Base-by-base conservation (phyloP, 371 early-diverging fungal genomes). In the Rhizopus microsporus region DNA sequence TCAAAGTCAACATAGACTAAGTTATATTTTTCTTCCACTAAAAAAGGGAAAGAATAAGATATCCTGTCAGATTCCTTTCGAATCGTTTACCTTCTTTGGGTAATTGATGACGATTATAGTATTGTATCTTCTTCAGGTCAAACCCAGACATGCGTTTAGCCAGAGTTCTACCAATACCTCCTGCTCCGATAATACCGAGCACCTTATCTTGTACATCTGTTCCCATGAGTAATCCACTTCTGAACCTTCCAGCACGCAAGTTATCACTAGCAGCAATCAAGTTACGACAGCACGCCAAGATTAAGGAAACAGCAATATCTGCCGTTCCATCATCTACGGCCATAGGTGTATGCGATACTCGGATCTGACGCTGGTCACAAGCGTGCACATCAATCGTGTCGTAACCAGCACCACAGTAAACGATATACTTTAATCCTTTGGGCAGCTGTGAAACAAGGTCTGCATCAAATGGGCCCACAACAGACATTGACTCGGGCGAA, bases 161-260 rank as follows among this genome's bases (percentile, higher is more conserved):
- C 8, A 85, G 66, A 1, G 85, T 81, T 46, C 74, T 66, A 1
- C 85, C 85, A 40, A 85, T 85, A 16, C 85, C 85, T 7, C 85
- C 85, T 61, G 83, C 75, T n/a, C 85, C 85, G 9, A 85, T 60
- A 35, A 85, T 74, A 54, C 85, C 85, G 17, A 85, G 46, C 1
- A 63, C 71, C 64, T 82, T 78, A 16, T 68, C 74, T 38, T 80
- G 68, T 23, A 78, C 78, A 51, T 81, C 79, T 3, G 59, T 67
- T 9, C 85, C 85, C 71, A 83, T 77, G 31, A 59, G 57, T 1
- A 82, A 54, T 52, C 72, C 77, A 30, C 60, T 54, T n/a, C 59
- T 53, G 77, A 77, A 85, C 5, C 66, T 57, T 7, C 82, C 84
- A 60, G 71, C 51, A 30, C 81, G 78, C 53, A 85, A 46, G 37